Evolutionary conservation across 176 grass and related monocot genomes (phyloP).

Genomic region (Zizania latifolia): DNA sequence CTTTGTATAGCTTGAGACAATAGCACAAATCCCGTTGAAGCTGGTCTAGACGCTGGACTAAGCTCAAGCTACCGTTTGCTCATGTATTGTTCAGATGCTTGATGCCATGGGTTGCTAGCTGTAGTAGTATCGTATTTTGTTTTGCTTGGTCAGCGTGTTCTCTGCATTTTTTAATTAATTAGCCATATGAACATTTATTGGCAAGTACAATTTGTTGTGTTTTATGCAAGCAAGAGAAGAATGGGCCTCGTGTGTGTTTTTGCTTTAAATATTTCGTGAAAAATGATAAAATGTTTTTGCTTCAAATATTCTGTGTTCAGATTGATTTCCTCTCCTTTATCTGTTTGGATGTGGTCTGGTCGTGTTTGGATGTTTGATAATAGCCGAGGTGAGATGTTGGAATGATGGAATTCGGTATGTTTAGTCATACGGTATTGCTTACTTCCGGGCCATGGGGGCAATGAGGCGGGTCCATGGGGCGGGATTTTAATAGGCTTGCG

Average conservation of each 20-base stretch:
- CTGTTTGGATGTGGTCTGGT: too few relatives aligned
- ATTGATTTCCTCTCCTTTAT: too few relatives aligned
- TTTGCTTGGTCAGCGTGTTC: background rate
- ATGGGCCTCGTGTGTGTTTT: background rate
- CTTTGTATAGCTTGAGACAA: slow-evolving; percentile 16
- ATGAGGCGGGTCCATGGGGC: too few relatives aligned
- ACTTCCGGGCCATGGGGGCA: too few relatives aligned
- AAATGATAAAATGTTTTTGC: too few relatives aligned
- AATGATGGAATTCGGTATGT: too few relatives aligned
- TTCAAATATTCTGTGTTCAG: too few relatives aligned
- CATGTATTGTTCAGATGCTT: background rate
- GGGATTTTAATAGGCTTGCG: too few relatives aligned
- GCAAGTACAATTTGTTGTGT: background rate
- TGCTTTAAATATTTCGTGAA: too few relatives aligned
- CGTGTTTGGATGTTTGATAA: too few relatives aligned
- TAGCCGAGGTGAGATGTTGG: too few relatives aligned
- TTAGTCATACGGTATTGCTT: too few relatives aligned
- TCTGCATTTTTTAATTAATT: background rate
- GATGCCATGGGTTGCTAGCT: background rate
- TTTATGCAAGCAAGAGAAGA: background rate
- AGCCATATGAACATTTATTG: background rate
- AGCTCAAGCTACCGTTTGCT: background rate
- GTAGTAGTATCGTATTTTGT: background rate
- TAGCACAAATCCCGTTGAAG: background rate
- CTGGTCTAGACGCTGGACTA: background rate